Evolutionary conservation across 108 stramenopile genomes (phyloP).

Genomic region (Fragilaria radians): DNA sequence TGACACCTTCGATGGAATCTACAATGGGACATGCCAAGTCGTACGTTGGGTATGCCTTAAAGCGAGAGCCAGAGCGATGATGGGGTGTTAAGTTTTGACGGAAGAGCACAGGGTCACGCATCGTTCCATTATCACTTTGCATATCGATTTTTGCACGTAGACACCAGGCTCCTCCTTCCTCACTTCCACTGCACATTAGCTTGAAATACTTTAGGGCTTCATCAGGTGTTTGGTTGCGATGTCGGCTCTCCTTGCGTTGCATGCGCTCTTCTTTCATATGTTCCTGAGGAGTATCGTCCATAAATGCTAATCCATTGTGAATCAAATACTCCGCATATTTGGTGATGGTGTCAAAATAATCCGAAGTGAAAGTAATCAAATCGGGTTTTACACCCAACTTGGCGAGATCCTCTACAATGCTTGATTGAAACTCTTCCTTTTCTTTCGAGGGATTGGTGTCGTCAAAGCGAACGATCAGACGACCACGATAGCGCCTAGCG

Average conservation of each 20-base stretch:
- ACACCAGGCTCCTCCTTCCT: slow-evolving; percentile 87
- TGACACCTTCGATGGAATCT: slow-evolving; percentile 97
- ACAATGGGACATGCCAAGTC: slow-evolving; percentile 99
- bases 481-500: slow-evolving; percentile 91
- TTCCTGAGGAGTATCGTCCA: slow-evolving; percentile 99
- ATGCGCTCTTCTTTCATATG: slow-evolving; percentile 83
- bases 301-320: slow-evolving; percentile 89
- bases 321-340: slow-evolving; percentile 87
- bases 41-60: slow-evolving; percentile 99
- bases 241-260: slow-evolving; percentile 68
- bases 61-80: slow-evolving; percentile 91
- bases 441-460: slow-evolving; percentile 99
- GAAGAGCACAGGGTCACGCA: slow-evolving; percentile 97
- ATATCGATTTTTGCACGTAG: slow-evolving; percentile 98
- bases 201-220: slow-evolving; percentile 83
- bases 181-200: slow-evolving; percentile 75
- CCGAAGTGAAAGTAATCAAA: slow-evolving; percentile 91
- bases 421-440: slow-evolving; percentile 95
- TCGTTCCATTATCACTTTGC: slow-evolving; percentile 91
- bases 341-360: slow-evolving; percentile 86
- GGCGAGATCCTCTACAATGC: slow-evolving; percentile 74
- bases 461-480: slow-evolving; percentile 91
- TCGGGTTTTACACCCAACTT: slow-evolving; percentile 84
- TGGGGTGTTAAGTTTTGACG: slow-evolving; percentile 93
- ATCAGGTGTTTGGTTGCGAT: slow-evolving; percentile 64